Base-by-base conservation (phyloP, 306 rosid genomes). In the Casuarina equisetifolia region DNA sequence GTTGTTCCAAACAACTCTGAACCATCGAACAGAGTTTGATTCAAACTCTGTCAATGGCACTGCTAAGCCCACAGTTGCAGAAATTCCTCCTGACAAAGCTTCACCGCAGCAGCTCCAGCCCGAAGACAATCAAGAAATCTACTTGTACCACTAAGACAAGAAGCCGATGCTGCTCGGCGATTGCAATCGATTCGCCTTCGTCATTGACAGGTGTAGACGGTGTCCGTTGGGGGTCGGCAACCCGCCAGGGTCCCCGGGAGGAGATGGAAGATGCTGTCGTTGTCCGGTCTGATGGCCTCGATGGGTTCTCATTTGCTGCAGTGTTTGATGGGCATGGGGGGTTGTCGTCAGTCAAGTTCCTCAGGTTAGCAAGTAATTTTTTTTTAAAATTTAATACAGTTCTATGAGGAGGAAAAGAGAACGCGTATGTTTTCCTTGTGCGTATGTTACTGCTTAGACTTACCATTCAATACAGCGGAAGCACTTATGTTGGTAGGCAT, bases 301-400 rank as follows among this genome's bases (percentile, higher is more conserved):
- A 84, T 0, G 91, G 93, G 46, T 96, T 85, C 83, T 88, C 90
- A 44, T 96, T 96, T 40, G 99, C 99, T 1, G 97, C 97, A 59
- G 99, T 96, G 7, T 91, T 92, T 62, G 99, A 96, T 79, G 99
- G 99, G 67, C 99, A 96, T 76, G 99, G 95, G 46, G 99, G 99
- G 16, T 81, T 82, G 78, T 81, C 93, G 57, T 92, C 99, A 0
- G 98, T 86, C 55, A 62, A 91, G 85, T 92, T 91, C 69, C 97
- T 96, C 87, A 91, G 99, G 99, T 89, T 55, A 59, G 63, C 58
- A 25, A 25, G 25, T 38, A 38, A 1, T 82, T 46, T 42, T 16
- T 50, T n/a, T n/a, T n/a, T n/a, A n/a, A n/a, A n/a, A 9, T 73
- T 2, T 16, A 4, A 16, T 67, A 35, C 42, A 35, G 1, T 20